Conservation (phyloP, 1,284 basidiomycete species). For the Ceratobasidium sp. region DNA sequence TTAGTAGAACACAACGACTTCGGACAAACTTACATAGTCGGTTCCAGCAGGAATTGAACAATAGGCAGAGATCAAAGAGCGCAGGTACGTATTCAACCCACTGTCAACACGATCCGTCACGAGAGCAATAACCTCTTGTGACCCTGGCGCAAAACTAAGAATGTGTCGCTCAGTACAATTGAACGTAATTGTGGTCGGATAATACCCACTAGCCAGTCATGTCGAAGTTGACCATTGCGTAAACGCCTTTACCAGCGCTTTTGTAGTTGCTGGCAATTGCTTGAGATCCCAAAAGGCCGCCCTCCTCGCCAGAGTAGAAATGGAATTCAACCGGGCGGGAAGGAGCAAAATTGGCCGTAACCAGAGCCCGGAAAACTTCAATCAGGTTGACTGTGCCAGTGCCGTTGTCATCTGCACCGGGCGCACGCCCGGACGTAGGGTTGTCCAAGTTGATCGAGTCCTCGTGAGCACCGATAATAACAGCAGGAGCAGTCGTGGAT, state of each 20-base stretch:
- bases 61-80: constrained; percentile 34
- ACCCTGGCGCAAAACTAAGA: constrained; percentile 25
- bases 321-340: constrained; percentile 75
- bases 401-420: constrained; percentile 79
- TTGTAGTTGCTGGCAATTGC: constrained; percentile 47
- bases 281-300: constrained; percentile 41
- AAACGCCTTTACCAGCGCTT: constrained; percentile 40
- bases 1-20: background rate
- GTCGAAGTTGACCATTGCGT: constrained; percentile 45
- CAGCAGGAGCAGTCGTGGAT: constrained; percentile 62
- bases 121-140: constrained; percentile 35
- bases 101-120: constrained; percentile 42
- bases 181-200: background rate
- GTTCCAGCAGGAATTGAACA: constrained; percentile 34
- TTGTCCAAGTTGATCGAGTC: constrained; percentile 39
- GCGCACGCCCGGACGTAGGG: constrained; percentile 64
- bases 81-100: constrained; percentile 24
- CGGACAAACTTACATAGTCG: background rate
- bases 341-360: constrained; percentile 67
- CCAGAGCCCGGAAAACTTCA: constrained; percentile 71
- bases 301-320: constrained; percentile 62
- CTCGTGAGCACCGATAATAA: constrained; percentile 75
- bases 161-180: background rate
- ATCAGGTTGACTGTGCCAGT: constrained; percentile 77
- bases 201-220: constrained; percentile 45